Evolutionary conservation across 352 stramenopile genomes (phyloP).

Genomic region (Pythium sp.): DNA sequence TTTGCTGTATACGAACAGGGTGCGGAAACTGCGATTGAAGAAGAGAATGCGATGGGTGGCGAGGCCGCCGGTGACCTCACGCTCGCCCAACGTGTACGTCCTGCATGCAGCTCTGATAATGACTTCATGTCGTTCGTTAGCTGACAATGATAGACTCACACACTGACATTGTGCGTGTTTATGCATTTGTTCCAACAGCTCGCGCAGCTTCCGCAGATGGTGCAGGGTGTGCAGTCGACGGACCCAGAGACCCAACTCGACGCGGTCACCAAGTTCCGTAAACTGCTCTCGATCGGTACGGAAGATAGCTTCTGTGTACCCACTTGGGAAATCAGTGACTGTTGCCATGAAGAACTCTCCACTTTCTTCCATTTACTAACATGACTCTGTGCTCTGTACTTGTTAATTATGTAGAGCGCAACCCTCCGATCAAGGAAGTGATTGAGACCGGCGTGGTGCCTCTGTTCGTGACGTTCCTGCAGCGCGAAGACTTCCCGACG

Average conservation of each 20-base stretch:
- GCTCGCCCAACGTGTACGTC: constrained; percentile 50
- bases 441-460: constrained; percentile 98
- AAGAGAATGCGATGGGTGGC: constrained; percentile 26
- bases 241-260: constrained; percentile 93
- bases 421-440: constrained; percentile 99
- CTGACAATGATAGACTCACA: constrained; percentile 12
- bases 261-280: constrained; percentile 97
- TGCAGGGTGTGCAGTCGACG: constrained; percentile 89
- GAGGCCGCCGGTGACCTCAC: constrained; percentile 47
- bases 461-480: constrained; percentile 97
- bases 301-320: not conserved
- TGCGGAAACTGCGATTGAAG: constrained; percentile 25
- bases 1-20: constrained; percentile 7
- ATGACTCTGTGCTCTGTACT: not conserved
- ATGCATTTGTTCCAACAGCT: constrained; percentile 53
- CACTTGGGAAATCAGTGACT: not conserved
- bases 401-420: constrained; percentile 83
- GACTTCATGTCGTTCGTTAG: not conserved
- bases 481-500: constrained; percentile 91
- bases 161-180: not conserved
- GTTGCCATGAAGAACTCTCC: not conserved
- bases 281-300: constrained; percentile 96
- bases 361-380: not conserved
- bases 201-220: constrained; percentile 93
- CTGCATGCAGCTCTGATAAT: not conserved